Conservation (phyloP, 1,284 basidiomycete species). For the Sporisorium iseilematis-ciliati region DNA sequence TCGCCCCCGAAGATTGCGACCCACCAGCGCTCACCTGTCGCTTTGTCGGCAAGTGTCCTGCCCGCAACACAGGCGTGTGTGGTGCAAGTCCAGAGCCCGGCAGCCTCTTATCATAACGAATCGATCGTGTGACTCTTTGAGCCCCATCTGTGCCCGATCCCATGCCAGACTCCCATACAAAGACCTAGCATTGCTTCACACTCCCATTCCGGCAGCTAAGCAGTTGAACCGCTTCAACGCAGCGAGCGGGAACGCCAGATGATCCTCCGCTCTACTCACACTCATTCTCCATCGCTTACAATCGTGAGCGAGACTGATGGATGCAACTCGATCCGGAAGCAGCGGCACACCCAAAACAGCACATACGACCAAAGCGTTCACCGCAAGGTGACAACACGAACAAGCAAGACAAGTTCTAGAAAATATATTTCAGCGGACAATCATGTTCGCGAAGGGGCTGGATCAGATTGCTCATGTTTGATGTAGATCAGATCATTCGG, state of each 20-base stretch:
- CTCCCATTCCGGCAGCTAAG: not conserved
- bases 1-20: too few species aligned
- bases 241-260: too few species aligned
- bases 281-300: too few species aligned
- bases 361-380: not conserved
- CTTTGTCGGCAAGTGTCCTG: too few species aligned
- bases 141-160: not conserved
- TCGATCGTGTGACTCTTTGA: not conserved
- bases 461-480: not conserved
- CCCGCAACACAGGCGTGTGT: too few species aligned
- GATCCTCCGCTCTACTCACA: too few species aligned
- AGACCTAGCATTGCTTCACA: not conserved
- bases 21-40: too few species aligned
- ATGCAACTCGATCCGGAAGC: too few species aligned
- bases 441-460: not conserved
- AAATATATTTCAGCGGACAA: conserved; percentile 3
- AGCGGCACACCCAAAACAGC: too few species aligned
- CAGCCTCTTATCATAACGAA: not conserved
- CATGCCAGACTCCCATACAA: not conserved
- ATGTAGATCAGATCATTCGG: not conserved
- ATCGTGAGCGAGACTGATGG: too few species aligned
- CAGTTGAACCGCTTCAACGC: not conserved
- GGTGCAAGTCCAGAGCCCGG: too few species aligned
- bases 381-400: not conserved
- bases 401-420: conserved; percentile 2